phyloP scores from a whole-genome alignment of 805 yeast genomes.

The Ogataea minuta region DNA sequence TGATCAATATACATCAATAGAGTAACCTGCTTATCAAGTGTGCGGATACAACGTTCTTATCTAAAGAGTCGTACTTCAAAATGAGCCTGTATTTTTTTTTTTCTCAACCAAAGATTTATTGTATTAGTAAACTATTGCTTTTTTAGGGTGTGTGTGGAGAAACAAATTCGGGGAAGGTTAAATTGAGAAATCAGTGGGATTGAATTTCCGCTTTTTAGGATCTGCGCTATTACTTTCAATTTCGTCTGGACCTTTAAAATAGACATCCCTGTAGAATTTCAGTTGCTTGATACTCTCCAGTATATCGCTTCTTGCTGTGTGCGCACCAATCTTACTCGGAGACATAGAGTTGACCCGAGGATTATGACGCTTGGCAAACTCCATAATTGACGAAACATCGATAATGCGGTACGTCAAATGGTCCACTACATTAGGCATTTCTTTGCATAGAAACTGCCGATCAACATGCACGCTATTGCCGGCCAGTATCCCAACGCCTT shows the following conservation, averaged over 20 bases:
- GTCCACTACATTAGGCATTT: slow-evolving; percentile 73
- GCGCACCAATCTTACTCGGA: slow-evolving; percentile 68
- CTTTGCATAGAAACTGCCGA: slow-evolving; percentile 74
- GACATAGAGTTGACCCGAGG: slow-evolving; percentile 51
- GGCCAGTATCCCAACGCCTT: slow-evolving; percentile 67
- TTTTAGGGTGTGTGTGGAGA: too few species aligned
- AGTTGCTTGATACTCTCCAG: slow-evolving; percentile 84
- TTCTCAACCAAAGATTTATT: too few species aligned
- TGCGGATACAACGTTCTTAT: too few species aligned
- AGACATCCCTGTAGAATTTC: slow-evolving; percentile 70
- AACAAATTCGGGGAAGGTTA: too few species aligned
- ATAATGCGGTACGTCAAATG: slow-evolving; percentile 70
- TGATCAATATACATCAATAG: too few species aligned
- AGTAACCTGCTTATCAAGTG: too few species aligned
- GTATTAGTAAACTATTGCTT: too few species aligned
- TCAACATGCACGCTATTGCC: slow-evolving; percentile 96
- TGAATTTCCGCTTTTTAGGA: too few species aligned
- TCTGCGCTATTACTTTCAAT: slow-evolving; percentile 3
- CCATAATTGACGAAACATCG: slow-evolving; percentile 87
- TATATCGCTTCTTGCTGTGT: slow-evolving; percentile 88
- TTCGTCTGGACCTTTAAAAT: slow-evolving; percentile 39
- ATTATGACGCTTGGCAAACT: slow-evolving; percentile 75
- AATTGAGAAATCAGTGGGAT: too few species aligned
- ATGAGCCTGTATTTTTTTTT: too few species aligned
- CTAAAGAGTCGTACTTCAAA: too few species aligned